Conservation (phyloP, 805 yeast genomes). For the Kluyveromyces starmeri region DNA sequence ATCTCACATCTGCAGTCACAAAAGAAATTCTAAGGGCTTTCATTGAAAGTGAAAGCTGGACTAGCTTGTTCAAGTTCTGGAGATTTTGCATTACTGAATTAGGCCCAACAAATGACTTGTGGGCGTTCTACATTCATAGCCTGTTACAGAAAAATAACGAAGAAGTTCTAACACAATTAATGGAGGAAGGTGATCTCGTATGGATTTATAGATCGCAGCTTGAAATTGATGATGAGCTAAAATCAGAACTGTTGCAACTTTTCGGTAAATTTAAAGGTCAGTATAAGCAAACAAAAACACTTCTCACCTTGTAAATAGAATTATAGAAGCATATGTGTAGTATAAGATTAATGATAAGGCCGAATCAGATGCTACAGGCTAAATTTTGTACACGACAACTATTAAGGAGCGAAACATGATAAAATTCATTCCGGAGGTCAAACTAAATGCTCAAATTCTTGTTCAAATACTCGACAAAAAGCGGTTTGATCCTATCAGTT, state of each 20-base stretch:
- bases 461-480: conserved; percentile 73
- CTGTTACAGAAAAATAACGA: conserved; percentile 13
- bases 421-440: no score
- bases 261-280: conserved; percentile 11
- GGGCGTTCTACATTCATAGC: conserved; percentile 17
- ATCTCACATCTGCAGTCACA: conserved; percentile 10
- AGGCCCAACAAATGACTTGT: conserved; percentile 20
- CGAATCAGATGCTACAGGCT: no score
- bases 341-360: background rate
- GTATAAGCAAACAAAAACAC: background rate
- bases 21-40: conserved; percentile 13
- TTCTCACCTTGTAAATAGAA: conserved; percentile 3
- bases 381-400: no score
- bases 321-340: conserved; percentile 5
- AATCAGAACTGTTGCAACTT: conserved; percentile 10
- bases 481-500: conserved; percentile 51
- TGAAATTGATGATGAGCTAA: conserved; percentile 12
- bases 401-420: no score
- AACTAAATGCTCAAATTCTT: conserved; percentile 43
- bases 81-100: conserved; percentile 10
- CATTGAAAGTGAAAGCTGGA: conserved; percentile 17
- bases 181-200: conserved; percentile 19
- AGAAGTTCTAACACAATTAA: conserved; percentile 10
- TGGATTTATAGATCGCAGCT: conserved; percentile 20
- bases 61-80: conserved; percentile 20